Evolutionary conservation across 1,284 basidiomycete species (phyloP), one percentile per base, ranked within the genome.

Genomic region (Earliella scabrosa): DNA sequence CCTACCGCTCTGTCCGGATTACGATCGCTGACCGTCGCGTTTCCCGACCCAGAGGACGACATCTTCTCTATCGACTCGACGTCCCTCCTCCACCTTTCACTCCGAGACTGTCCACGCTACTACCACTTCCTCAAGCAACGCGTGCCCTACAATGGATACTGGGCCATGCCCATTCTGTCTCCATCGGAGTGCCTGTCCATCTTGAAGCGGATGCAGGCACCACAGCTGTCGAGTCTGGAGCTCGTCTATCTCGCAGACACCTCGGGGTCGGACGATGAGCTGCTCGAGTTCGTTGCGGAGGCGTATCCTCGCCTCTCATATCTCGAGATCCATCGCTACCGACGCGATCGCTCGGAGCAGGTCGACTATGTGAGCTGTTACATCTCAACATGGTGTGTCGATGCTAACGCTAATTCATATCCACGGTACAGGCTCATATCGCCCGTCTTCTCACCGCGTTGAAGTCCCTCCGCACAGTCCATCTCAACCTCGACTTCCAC

Each of bases 401-500:
- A 31, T 31, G 13, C 7, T 6, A 31, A 31, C 29, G 29, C 13
- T 31, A 7, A 31, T 31, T 31, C 29, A 7, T 13, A 13, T 32
- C 11, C 16, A 16, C 16, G 23, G 20, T n/a, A 18, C 32, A 48
- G 46, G 5, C 5, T 11, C 35, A n/a, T 23, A 39, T 48, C 24
- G 34, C n/a, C 4, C 16, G 6, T n/a, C 23, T 7, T 4, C 21
- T 48, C 7, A 7, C 34, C 3, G 34, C 16, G 10, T n/a, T 21
- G 29, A 26, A 27, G 14, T 48, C 34, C 16, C 24, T 38, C 13
- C 45, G 45, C 16, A 24, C 27, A 8, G 23, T 41, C 21, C 45
- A 39, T 2, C 52, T 47, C 27, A 47, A 47, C 11, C 52, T 53
- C 38, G 45, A 53, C 23, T 53, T 47, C 31, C 38, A 24, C 29